Percentiles rank a stretch among this genome's conserved stretches.
phyloP scores from a whole-genome alignment of 2,329 filamentous ascomycete species.

The Cladosporium cucumerinum region DNA sequence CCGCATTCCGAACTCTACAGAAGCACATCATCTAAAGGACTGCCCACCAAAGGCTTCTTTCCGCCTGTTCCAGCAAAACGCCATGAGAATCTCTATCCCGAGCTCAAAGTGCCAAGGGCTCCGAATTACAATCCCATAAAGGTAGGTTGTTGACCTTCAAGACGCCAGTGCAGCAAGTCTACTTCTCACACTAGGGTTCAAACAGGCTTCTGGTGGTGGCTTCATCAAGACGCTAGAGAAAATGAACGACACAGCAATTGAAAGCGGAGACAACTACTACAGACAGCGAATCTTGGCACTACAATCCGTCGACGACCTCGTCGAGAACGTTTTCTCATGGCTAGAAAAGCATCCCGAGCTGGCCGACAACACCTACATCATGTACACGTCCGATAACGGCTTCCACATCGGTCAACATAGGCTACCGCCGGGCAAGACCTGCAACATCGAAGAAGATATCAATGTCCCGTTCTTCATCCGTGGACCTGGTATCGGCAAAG shows the following conservation, averaged over 20 bases:
- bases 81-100: not conserved
- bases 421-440: constrained; percentile 11
- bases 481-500: constrained; percentile 34
- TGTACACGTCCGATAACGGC: constrained; percentile 19
- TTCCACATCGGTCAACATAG: not conserved
- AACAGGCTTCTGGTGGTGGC: not conserved
- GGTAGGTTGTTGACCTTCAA: not conserved
- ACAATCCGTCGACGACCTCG: not conserved
- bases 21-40: not conserved
- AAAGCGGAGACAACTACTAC: not conserved
- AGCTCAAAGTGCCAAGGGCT: not conserved
- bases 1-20: not conserved
- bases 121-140: not conserved
- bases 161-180: not conserved
- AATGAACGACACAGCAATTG: not conserved
- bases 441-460: constrained; percentile 36
- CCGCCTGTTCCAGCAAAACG: not conserved
- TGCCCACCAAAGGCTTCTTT: not conserved
- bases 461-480: constrained; percentile 39
- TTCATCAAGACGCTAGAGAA: not conserved
- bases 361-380: not conserved
- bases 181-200: not conserved
- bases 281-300: not conserved
- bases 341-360: not conserved
- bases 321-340: not conserved